A percentile compares a stretch with the other conserved stretches of the same genome.
Evolutionary conservation across 2,329 filamentous ascomycete species (phyloP).

Genomic region (Xylaria sp.): DNA sequence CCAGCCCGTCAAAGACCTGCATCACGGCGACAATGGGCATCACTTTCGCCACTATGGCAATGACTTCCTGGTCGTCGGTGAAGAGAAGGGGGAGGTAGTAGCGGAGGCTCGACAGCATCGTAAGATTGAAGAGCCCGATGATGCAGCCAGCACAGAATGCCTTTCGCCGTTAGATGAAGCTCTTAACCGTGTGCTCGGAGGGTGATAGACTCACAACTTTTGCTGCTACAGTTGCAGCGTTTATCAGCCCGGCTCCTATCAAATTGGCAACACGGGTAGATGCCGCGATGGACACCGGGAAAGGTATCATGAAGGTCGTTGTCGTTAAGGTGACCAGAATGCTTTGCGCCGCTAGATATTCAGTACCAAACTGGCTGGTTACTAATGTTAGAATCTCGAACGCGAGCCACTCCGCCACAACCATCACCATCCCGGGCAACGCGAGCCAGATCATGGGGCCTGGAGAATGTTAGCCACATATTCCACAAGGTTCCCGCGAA

Average conservation of each 20-base stretch:
- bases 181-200: conserved; percentile 6
- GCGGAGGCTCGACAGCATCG: conserved; percentile 68
- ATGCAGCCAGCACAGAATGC: conserved; percentile 66
- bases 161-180: conserved; percentile 30
- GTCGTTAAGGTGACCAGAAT: conserved; percentile 77
- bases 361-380: conserved; percentile 76
- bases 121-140: conserved; percentile 79
- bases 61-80: conserved; percentile 72
- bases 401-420: conserved; percentile 89
- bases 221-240: conserved; percentile 79
- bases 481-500: neutral
- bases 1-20: conserved; percentile 84
- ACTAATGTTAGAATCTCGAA: conserved; percentile 91
- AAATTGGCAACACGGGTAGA: conserved; percentile 90
- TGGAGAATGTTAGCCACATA: conserved; percentile 22
- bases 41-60: conserved; percentile 66
- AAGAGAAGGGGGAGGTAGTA: conserved; percentile 77
- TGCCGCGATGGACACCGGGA: conserved; percentile 85
- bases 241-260: conserved; percentile 82
- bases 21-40: conserved; percentile 84
- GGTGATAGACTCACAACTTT: conserved; percentile 61
- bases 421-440: conserved; percentile 88
- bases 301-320: conserved; percentile 88
- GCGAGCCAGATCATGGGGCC: conserved; percentile 82
- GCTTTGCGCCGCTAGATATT: conserved; percentile 83